Conservation (phyloP, 2,329 filamentous ascomycete genomes). For the Aureobasidium pullulans region DNA sequence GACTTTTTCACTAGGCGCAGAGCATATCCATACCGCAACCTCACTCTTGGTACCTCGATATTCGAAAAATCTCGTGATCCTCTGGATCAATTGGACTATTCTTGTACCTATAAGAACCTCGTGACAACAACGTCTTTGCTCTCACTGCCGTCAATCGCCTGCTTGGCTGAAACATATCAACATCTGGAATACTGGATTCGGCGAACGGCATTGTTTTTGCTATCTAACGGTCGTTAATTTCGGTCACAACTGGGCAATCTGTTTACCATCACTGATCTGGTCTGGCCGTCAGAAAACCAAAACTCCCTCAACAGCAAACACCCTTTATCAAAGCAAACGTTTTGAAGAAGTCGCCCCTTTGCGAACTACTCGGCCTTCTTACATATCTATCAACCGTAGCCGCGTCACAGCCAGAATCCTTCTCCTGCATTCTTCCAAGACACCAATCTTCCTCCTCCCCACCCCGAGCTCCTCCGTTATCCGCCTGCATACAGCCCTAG, state of each 20-base stretch:
- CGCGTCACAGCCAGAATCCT: neutral
- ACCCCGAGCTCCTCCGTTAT: neutral
- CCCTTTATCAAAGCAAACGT: constrained; percentile 10
- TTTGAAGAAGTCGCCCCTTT: neutral
- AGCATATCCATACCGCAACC: neutral
- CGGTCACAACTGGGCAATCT: constrained; percentile 9
- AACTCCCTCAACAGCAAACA: neutral
- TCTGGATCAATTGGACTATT: neutral
- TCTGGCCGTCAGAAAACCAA: neutral
- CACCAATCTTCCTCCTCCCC: neutral
- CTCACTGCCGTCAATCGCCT: neutral
- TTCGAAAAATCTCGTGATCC: neutral
- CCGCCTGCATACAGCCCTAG: neutral
- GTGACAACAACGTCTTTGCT: neutral
- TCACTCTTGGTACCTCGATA: neutral
- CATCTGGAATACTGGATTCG: neutral
- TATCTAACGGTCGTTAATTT: constrained; percentile 12
- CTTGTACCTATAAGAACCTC: neutral
- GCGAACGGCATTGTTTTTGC: constrained; percentile 3
- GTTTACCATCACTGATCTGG: constrained; percentile 3
- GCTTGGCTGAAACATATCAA: constrained; percentile 5
- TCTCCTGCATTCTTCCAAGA: constrained; percentile 4
- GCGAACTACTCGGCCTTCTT: neutral
- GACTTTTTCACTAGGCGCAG: neutral
- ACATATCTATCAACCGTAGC: constrained; percentile 6